Evolutionary conservation across 2,329 filamentous ascomycete genomes (phyloP), one percentile per base, ranked within the genome.

Genomic region (Knoxdaviesia proteae): DNA sequence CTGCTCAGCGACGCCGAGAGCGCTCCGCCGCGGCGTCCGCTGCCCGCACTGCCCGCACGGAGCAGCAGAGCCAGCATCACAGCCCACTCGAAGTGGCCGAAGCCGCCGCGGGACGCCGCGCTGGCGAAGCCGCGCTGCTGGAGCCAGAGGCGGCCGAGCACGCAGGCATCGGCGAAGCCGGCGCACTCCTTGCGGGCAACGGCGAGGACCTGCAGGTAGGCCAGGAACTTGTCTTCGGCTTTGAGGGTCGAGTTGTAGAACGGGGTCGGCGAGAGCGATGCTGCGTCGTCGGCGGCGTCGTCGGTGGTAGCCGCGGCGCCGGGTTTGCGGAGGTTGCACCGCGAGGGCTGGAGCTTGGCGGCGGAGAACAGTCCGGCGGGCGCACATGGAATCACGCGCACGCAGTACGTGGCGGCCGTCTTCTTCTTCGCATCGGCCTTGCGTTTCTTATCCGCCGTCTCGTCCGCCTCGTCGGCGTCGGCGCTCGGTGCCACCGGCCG

Each of bases 51-150:
- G 31, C 83, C 83, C n/a, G 73, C 74, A 56, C 84, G 77, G 37
- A 96, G 65, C 2, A 96, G 63, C 9, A 94, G 64, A 33, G 87
- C 83, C 54, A 87, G 71, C 40, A 90, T 62, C n/a, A 74, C 63
- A 0, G 81, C 71, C 84, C 84, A 96, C 56, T 98, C 90, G 49
- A 94, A 93, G 49, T 84, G 76, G 3, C 90, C 90, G 56, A 98
- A 94, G 0, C 90, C 90, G 38, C 90, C 88, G 38, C 68, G 63
- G 2, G 73, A 67, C n/a, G 86, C 59, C 29, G 69, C 63, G 38
- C 81, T 72, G 10, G 69, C 70, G 49, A 94, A 82, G 0, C 86
- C 86, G 44, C 88, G 74, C 59, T 96, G 88, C 49, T 78, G 77
- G 36, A 98, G 68, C 90, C 90, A 98, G 44, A 83, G 73, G 45